phyloP scores from a whole-genome alignment of 192 early-diverging fungal genomes.

The Ambispora gerdemannii region DNA sequence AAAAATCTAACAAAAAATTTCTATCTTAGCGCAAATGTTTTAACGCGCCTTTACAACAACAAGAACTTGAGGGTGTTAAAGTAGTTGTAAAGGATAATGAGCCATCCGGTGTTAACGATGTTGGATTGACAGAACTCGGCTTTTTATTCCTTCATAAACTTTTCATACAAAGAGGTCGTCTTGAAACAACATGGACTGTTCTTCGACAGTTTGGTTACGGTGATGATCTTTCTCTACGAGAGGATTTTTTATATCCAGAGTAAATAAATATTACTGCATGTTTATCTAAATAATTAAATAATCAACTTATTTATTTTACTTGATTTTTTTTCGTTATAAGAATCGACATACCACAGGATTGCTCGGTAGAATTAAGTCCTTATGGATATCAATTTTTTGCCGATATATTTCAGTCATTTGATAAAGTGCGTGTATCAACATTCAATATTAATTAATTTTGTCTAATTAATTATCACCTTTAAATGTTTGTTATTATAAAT shows the following conservation, averaged over 20 bases:
- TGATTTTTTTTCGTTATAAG: constrained; percentile 36
- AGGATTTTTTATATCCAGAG: constrained; percentile 86
- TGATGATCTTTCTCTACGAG: constrained; percentile 86
- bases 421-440: constrained; percentile 55
- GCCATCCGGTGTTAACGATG: constrained; percentile 78
- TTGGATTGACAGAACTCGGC: constrained; percentile 84
- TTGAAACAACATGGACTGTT: constrained; percentile 99
- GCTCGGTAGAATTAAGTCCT: constrained; percentile 90
- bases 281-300: background rate
- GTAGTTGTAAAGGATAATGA: constrained; percentile 88
- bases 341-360: constrained; percentile 84
- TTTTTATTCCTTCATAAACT: constrained; percentile 94
- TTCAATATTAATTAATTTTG: background rate
- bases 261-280: constrained; percentile 34
- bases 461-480: background rate
- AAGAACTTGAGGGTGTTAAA: constrained; percentile 96
- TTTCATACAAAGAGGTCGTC: constrained; percentile 93
- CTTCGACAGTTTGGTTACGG: constrained; percentile 95
- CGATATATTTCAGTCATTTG: constrained; percentile 90
- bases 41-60: constrained; percentile 88
- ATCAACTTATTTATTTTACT: constrained; percentile 4
- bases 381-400: constrained; percentile 94
- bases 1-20: background rate
- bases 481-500: background rate
- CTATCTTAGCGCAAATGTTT: constrained; percentile 83